Base-by-base conservation (phyloP, 371 early-diverging fungal genomes). In the Syncephalastrum sp. region DNA sequence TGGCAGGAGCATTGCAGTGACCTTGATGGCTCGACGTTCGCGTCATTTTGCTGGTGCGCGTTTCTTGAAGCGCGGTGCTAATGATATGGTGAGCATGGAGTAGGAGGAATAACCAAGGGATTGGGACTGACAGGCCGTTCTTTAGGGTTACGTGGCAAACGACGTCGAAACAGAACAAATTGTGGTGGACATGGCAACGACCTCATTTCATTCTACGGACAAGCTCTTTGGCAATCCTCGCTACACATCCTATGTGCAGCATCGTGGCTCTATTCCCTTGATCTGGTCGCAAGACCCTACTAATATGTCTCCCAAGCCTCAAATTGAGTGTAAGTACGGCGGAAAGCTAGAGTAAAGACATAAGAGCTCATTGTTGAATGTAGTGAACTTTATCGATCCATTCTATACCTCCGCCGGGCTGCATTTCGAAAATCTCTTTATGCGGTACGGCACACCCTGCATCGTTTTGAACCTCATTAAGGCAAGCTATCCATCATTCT, bases 161-260 rank as follows among this genome's bases (percentile, higher is more conserved):
- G 99, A 97, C 60, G 99, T 99, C 5, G 99, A 99, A 71, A 98
- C 99, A 0, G 99, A 99, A 70, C 99, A 98, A 71, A 97, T 98
- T 57, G 96, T 96, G 0, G 79, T 89, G 23, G 96, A 95, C 52
- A 90, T 91, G 77, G 85, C 86, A 8, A 85, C 92, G 1, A 96
- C 96, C 0, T 89, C 92, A 5, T 91, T 94, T 52, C 82, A 85
- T 55, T 69, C 72, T 12, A 83, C 79, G 0, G 75, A 77, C 25
- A 60, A 65, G 53, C 60, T 82, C 17, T 80, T 72, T 67, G 82
- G 77, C 41, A 92, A 89, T 47, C 91, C 94, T 3, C 63, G 82
- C 8, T 95, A 92, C 69, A 93, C 96, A 0, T 90, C 95, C 0
- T 97, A 93, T 81, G 87, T 97, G 4, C 97, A 97, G 67, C 96